Evolutionary conservation across 441 rosid species (phyloP).

Genomic region (Pelargonium fulgidum): DNA sequence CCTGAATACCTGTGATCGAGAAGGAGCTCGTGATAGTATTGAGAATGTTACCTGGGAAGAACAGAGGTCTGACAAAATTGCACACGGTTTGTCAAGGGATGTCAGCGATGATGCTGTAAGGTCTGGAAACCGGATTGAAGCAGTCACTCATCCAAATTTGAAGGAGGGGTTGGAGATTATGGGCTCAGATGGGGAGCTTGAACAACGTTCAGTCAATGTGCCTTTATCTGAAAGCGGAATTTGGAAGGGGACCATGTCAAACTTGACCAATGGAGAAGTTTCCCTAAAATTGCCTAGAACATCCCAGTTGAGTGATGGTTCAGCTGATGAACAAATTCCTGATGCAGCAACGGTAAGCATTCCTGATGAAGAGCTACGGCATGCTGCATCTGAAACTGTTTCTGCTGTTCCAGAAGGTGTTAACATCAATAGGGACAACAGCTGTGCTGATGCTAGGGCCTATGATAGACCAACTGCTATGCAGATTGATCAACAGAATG

Average conservation of each 20-base stretch:
- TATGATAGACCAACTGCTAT: no score
- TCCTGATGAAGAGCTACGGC: conserved; percentile 29
- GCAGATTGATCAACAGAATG: no score
- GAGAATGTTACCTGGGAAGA: not conserved
- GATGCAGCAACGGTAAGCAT: conserved; percentile 21
- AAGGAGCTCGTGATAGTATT: not conserved
- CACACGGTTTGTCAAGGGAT: conserved; percentile 7
- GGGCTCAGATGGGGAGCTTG: not conserved
- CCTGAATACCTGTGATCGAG: conserved; percentile 9
- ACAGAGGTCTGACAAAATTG: conserved; percentile 10
- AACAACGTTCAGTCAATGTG: not conserved
- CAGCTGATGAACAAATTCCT: not conserved
- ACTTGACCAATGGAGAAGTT: not conserved
- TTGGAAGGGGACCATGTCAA: not conserved
- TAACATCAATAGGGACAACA: conserved; percentile 19
- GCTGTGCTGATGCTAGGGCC: not conserved
- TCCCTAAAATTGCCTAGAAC: not conserved
- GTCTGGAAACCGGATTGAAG: conserved; percentile 16
- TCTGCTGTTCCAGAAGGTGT: conserved; percentile 14
- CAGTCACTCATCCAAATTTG: conserved; percentile 3
- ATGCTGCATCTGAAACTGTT: conserved; percentile 21
- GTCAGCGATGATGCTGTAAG: conserved; percentile 20
- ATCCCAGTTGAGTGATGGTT: not conserved
- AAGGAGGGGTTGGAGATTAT: not conserved
- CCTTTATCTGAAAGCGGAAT: conserved; percentile 1